Percentiles rank a stretch among this genome's conserved stretches.
Evolutionary conservation across 345 rosid genomes (phyloP).

Genomic region (Jatropha curcas): DNA sequence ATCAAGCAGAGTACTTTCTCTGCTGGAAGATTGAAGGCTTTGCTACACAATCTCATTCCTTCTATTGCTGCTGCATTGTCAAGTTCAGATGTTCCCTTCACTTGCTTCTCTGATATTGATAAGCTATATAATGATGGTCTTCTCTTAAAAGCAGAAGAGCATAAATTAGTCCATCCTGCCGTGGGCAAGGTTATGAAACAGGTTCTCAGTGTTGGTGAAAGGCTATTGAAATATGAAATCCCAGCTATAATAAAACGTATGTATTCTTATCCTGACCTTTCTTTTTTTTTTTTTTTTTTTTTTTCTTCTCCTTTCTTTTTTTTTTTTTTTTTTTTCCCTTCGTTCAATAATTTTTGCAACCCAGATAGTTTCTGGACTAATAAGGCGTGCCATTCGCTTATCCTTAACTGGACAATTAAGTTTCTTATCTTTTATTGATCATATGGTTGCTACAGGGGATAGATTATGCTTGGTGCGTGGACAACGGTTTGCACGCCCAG

Average conservation of each 20-base stretch:
- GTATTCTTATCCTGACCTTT: conserved; percentile 10
- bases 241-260: conserved; percentile 79
- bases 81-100: conserved; percentile 73
- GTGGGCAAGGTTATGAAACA: conserved; percentile 43
- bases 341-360: no score
- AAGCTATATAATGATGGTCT: conserved; percentile 63
- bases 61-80: conserved; percentile 75
- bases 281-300: not conserved
- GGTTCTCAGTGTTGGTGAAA: conserved; percentile 53
- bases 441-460: no score
- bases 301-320: no score
- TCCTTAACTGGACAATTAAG: not conserved
- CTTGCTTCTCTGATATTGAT: conserved; percentile 91
- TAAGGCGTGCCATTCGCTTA: no score
- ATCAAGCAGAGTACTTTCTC: conserved; percentile 77
- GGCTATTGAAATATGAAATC: conserved; percentile 65
- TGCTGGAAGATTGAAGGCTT: conserved; percentile 81
- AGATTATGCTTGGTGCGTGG: no score
- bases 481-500: no score
- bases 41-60: conserved; percentile 91
- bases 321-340: no score
- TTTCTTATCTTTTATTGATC: no score
- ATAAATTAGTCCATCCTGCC: conserved; percentile 22
- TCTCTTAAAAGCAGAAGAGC: conserved; percentile 51
- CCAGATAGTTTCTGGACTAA: no score